Base-by-base conservation (phyloP, 2,329 filamentous ascomycete genomes). In the Nemania sp. region DNA sequence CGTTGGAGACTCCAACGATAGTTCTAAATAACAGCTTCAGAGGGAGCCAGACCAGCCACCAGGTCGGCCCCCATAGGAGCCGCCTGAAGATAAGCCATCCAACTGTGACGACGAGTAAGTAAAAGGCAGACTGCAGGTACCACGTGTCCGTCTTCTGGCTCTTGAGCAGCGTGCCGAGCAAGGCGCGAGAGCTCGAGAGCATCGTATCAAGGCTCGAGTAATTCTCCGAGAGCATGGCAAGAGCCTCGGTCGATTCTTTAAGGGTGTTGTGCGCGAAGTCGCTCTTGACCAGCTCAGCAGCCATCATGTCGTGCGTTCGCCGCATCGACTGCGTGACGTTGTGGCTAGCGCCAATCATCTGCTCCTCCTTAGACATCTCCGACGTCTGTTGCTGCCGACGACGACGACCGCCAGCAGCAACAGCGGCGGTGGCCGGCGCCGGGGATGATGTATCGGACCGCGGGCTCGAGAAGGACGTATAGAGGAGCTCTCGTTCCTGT, bases 81-180 rank as follows among this genome's bases (percentile, higher is more conserved):
- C 95, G 81, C 29, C 95, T 82, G 71, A 96, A 97, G 6, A 97
- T 73, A 7, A 99, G 82, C 95, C 95, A 99, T 32, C 80, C 81
- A 43, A 93, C 87, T 1, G 92, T 97, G 5, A 79, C 84, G 20
- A 90, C 71, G 15, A 98, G 83, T 68, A 97, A 82, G 73, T 93
- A 96, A 67, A 98, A 87, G 2, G 93, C 87, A 39, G 91, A 96
- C 76, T 95, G 90, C 35, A 99, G 84, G 74, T 99, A 99, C 95
- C 95, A 99, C 2, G 93, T 97, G 73, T 99, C 95, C 66, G 90
- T 95, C 81, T 99, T 99, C 73, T 96, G 92, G 65, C 91, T 95
- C 63, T 87, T 86, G 48, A 98, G 79, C 47, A 99, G 80, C 17
- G 91, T 91, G 6, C 87, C 86, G 7, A 97, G 84, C 17, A 99